phyloP scores from a whole-genome alignment of 805 yeast species.

The Cyberlindnera saturnus region DNA sequence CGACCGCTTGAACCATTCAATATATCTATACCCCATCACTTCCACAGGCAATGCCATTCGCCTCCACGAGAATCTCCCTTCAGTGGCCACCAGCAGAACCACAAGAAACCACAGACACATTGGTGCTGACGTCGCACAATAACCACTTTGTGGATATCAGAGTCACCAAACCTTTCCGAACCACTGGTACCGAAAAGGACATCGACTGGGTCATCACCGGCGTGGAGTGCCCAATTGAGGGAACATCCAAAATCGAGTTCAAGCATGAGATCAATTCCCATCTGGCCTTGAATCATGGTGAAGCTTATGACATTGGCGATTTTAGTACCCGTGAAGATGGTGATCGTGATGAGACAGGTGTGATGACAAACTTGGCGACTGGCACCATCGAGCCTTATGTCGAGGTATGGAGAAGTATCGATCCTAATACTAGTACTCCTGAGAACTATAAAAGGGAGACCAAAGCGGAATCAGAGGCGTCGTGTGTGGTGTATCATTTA shows the following conservation, averaged over 20 bases:
- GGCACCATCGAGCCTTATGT: conserved; percentile 37
- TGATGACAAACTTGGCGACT: conserved; percentile 41
- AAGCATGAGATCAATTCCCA: conserved; percentile 22
- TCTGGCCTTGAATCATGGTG: conserved; percentile 15
- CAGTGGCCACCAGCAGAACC: conserved; percentile 43
- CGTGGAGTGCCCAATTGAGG: conserved; percentile 21
- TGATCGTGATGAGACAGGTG: conserved; percentile 45
- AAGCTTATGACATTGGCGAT: conserved; percentile 30
- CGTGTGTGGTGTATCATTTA: conserved; percentile 28
- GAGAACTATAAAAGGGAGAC: conserved; percentile 16
- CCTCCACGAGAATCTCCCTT: conserved; percentile 43
- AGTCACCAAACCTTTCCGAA: conserved; percentile 15
- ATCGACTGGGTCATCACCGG: conserved; percentile 29
- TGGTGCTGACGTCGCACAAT: conserved; percentile 40
- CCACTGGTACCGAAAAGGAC: conserved; percentile 12
- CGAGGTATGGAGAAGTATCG: conserved; percentile 50
- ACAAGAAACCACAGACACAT: conserved; percentile 39
- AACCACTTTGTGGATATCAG: conserved; percentile 44
- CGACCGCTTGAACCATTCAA: neutral
- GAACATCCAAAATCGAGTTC: conserved; percentile 16
- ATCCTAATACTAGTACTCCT: conserved; percentile 32
- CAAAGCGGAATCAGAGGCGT: conserved; percentile 24
- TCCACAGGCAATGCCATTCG: conserved; percentile 13
- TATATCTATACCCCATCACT: neutral
- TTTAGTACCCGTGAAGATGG: conserved; percentile 34